Conservation (phyloP, 768 basidiomycete species). For the Dictyophora rubrovolvata region DNA sequence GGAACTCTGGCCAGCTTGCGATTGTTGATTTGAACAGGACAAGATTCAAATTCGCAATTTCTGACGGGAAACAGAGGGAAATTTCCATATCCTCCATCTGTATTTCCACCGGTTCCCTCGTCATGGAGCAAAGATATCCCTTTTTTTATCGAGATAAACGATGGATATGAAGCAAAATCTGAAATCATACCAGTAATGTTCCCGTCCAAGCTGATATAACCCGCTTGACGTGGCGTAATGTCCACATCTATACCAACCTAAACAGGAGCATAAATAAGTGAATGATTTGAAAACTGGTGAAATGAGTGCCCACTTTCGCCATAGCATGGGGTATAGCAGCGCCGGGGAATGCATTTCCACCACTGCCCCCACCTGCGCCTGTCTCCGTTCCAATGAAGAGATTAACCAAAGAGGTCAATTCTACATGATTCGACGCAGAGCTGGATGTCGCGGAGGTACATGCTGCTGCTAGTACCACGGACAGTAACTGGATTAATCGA, state of each 20-base stretch:
- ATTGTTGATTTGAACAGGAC: conserved; percentile 32
- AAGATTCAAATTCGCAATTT: conserved; percentile 31
- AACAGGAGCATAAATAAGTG: neutral
- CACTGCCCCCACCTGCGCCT: conserved; percentile 34
- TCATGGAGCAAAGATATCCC: conserved; percentile 45
- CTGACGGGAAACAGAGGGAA: conserved; percentile 40
- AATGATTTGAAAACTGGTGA: neutral
- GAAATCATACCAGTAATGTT: conserved; percentile 13
- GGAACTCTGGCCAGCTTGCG: conserved; percentile 32
- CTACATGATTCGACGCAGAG: neutral
- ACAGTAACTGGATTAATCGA: neutral
- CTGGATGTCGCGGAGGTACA: neutral
- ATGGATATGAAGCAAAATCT: neutral
- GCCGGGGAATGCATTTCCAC: conserved; percentile 42
- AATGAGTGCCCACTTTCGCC: conserved; percentile 30
- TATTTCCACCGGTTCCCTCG: conserved; percentile 45
- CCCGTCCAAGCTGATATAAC: conserved; percentile 37
- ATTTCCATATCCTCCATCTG: conserved; percentile 39
- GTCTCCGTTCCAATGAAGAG: conserved; percentile 42
- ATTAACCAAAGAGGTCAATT: conserved; percentile 38
- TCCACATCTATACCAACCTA: conserved; percentile 44
- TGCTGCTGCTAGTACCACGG: neutral
- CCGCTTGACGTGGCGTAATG: conserved; percentile 39
- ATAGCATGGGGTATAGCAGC: conserved; percentile 42
- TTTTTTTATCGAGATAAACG: conserved; percentile 22